Percentiles rank a stretch among this genome's conserved stretches.
These are phyloP conservation scores for Pistacia vera DNA, from an alignment of 345 rosid species.

Conservation along the genomic window DNA sequence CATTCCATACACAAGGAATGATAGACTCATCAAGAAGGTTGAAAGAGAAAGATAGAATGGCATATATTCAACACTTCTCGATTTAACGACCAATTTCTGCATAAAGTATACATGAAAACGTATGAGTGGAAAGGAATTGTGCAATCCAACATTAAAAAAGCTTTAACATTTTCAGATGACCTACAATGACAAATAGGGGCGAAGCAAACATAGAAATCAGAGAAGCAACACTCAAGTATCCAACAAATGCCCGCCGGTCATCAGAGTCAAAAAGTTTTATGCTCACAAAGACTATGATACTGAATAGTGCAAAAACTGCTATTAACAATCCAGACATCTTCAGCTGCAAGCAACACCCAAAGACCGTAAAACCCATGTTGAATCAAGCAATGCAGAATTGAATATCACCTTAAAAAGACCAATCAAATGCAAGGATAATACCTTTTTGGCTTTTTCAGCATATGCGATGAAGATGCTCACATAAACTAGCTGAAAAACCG, in stretches of 20 bases:
- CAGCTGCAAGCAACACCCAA: constrained; percentile 33
- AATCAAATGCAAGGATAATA: not conserved
- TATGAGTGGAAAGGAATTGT: not conserved
- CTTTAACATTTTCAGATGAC: constrained; percentile 5
- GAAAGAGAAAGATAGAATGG: constrained; percentile 56
- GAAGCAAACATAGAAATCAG: constrained; percentile 63
- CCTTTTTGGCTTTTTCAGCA: constrained; percentile 41
- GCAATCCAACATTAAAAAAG: not conserved
- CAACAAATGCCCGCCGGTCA: constrained; percentile 38
- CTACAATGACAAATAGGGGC: constrained; percentile 51
- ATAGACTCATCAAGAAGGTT: constrained; percentile 51
- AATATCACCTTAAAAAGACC: not conserved
- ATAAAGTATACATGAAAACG: not conserved
- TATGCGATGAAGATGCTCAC: constrained; percentile 41
- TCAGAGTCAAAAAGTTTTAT: constrained; percentile 24
- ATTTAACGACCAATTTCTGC: constrained; percentile 53
- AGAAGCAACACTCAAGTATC: constrained; percentile 54
- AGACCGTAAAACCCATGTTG: not conserved
- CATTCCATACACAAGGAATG: constrained; percentile 46
- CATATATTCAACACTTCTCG: constrained; percentile 57
- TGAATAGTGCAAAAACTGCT: constrained; percentile 31
- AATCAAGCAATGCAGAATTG: constrained; percentile 4
- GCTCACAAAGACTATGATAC: constrained; percentile 35
- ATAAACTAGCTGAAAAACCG: constrained; percentile 50
- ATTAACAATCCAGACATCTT: constrained; percentile 45